These are phyloP conservation scores for Cyclotella sp. DNA, from an alignment of 108 stramenopile species.

Conservation along the genomic window DNA sequence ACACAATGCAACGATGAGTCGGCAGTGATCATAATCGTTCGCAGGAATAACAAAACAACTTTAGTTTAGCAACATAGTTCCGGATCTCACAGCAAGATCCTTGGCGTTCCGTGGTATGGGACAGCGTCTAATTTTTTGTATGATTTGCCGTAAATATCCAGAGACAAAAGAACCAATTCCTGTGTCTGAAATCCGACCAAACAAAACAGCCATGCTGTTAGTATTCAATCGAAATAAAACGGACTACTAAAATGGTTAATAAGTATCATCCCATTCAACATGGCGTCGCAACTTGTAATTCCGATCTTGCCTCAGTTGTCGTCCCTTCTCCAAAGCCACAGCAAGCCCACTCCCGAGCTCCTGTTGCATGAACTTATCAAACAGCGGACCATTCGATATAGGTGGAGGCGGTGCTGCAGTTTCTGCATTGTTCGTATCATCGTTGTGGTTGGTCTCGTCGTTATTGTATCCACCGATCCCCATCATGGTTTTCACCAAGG, in stretches of 20 bases:
- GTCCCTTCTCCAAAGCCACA: constrained; percentile 48
- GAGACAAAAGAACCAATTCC: too few relatives aligned
- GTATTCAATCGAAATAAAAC: too few relatives aligned
- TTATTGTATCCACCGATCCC: constrained; percentile 41
- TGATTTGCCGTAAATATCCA: too few relatives aligned
- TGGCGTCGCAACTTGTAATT: constrained; percentile 53
- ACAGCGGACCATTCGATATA: constrained; percentile 49
- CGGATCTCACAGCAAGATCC: too few relatives aligned
- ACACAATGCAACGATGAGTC: too few relatives aligned
- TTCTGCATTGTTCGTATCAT: background rate
- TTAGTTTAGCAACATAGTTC: too few relatives aligned
- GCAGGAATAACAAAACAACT: too few relatives aligned
- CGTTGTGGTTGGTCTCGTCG: background rate
- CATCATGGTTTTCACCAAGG: constrained; percentile 57
- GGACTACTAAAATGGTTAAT: constrained; percentile 18
- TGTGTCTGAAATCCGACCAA: too few relatives aligned
- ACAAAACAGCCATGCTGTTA: too few relatives aligned
- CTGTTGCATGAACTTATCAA: constrained; percentile 49
- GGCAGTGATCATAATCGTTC: too few relatives aligned
- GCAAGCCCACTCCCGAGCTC: constrained; percentile 40
- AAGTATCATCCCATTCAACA: constrained; percentile 53
- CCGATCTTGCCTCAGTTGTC: constrained; percentile 43
- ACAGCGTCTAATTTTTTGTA: too few relatives aligned
- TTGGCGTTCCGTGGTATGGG: too few relatives aligned
- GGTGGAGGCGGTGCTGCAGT: constrained; percentile 26